Percentiles rank a stretch among this genome's conserved stretches.
phyloP scores from a whole-genome alignment of 1,139 yeast species.

The Geotrichum carabidarum region DNA sequence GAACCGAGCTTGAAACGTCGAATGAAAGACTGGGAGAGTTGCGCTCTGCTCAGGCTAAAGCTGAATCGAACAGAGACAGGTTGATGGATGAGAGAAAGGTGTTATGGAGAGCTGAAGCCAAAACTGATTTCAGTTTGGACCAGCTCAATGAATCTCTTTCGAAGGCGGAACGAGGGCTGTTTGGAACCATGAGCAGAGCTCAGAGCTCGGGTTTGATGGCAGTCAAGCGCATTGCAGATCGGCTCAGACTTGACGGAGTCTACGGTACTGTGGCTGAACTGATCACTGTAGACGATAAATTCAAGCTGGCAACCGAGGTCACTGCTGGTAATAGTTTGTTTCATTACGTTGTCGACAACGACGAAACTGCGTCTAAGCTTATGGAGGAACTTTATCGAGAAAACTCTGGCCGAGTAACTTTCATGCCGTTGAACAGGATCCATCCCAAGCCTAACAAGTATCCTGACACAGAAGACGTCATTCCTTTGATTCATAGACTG shows the following conservation, averaged over 20 bases:
- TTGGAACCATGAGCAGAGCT: slow-evolving; percentile 56
- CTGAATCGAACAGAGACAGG: slow-evolving; percentile 28
- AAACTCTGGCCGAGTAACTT: slow-evolving; percentile 78
- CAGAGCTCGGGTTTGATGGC: slow-evolving; percentile 62
- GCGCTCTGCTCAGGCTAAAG: slow-evolving; percentile 14
- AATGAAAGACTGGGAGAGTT: slow-evolving; percentile 32
- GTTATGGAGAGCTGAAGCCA: slow-evolving; percentile 78
- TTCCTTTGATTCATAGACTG: slow-evolving; percentile 72
- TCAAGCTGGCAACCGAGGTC: slow-evolving; percentile 80
- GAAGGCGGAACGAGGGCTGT: slow-evolving; percentile 54
- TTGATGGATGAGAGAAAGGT: slow-evolving; percentile 63
- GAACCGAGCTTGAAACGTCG: slow-evolving; percentile 34
- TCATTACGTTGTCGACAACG: slow-evolving; percentile 85
- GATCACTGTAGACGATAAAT: slow-evolving; percentile 73
- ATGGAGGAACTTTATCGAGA: slow-evolving; percentile 73
- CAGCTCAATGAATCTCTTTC: slow-evolving; percentile 53
- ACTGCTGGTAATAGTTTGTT: slow-evolving; percentile 83
- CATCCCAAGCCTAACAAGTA: slow-evolving; percentile 40
- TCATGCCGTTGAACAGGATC: slow-evolving; percentile 82
- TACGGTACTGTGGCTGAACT: slow-evolving; percentile 84
- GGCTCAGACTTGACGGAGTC: slow-evolving; percentile 52
- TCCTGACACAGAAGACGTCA: slow-evolving; percentile 51
- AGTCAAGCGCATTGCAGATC: slow-evolving; percentile 54
- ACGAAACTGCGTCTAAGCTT: slow-evolving; percentile 70
- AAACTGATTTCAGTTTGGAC: slow-evolving; percentile 50